Evolutionary conservation across 768 basidiomycete species (phyloP), one percentile per base, ranked within the genome.

Genomic region (Calocera cornea): DNA sequence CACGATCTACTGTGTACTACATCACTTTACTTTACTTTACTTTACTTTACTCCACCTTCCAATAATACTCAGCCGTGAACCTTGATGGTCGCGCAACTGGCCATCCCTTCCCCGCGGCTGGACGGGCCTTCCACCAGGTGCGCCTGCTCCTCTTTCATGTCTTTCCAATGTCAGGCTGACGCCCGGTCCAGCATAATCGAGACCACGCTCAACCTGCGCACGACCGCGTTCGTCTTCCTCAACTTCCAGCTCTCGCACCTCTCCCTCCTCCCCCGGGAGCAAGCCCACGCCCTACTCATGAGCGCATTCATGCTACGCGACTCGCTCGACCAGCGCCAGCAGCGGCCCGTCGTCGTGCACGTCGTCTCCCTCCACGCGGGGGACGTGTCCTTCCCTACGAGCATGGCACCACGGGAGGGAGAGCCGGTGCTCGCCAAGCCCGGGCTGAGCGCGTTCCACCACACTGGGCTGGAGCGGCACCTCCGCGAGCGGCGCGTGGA

Each of bases 181-280:
- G 36, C 36, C 36, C 36, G 44, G n/a, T 7, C 5, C 31, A 60
- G 54, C 31, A 60, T 60, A 2, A 60, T 60, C 24, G 54, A 60
- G 31, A 29, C 54, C 27, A 5, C 54, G 11, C 54, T 60, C 14
- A 33, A 60, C 27, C 54, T 60, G 27, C 54, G 54, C 54, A 27
- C 27, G 22, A 60, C 54, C 11, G 54, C 54, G 54, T 60, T 60
- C 54, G 31, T 60, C 14, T 60, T 60, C 54, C 54, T 60, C 54
- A 60, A 60, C 54, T 22, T 60, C 54, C 54, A 60, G 31, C 2
- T 5, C 54, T 29, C 5, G 2, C 31, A 60, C 54, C 54, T 60
- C 54, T 11, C 14, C 27, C 54, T 29, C 14, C 54, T 60, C 24
- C 14, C 54, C 5, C 24, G 54, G 27, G 24, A 27, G 27, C 24